phyloP scores from a whole-genome alignment of 1,284 basidiomycete species.

The Uromyces viciae-fabae region DNA sequence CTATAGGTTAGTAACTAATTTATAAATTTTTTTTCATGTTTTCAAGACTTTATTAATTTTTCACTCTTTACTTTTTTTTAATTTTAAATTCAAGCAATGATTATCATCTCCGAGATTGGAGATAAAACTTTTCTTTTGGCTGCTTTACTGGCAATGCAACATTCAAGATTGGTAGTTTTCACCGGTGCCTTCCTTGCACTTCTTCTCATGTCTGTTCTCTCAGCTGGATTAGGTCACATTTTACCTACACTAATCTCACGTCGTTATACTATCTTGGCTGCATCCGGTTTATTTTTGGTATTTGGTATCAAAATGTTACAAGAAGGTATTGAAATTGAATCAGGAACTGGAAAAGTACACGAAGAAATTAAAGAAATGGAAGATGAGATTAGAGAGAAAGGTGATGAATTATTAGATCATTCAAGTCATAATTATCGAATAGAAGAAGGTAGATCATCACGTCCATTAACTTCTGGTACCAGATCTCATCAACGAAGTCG shows the following conservation, averaged over 20 bases:
- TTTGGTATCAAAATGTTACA: conserved; percentile 42
- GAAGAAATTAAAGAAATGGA: conserved; percentile 55
- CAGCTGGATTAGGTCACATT: conserved; percentile 78
- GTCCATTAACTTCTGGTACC: not conserved
- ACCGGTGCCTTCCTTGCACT: conserved; percentile 82
- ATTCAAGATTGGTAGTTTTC: conserved; percentile 80
- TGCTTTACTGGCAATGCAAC: conserved; percentile 93
- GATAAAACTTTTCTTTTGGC: conserved; percentile 98
- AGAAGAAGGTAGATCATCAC: conserved; percentile 7
- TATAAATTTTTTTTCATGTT: not conserved
- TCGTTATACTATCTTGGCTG: conserved; percentile 55
- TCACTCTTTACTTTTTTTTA: not conserved
- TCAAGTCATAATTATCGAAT: no score
- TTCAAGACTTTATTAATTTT: not conserved
- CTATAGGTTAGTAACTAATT: conserved; percentile 10
- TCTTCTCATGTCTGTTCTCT: conserved; percentile 85
- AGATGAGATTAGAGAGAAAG: conserved; percentile 53
- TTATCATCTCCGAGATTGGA: conserved; percentile 61
- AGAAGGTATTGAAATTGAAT: conserved; percentile 33
- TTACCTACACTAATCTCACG: conserved; percentile 75
- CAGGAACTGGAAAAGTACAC: conserved; percentile 56
- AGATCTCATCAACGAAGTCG: conserved; percentile 2
- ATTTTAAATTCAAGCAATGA: not conserved
- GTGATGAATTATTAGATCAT: conserved; percentile 56
- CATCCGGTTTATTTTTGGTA: conserved; percentile 34